These are phyloP conservation scores for Eragrostis tef DNA, from an alignment of 202 grass and related monocot species.

Conservation along the genomic window DNA sequence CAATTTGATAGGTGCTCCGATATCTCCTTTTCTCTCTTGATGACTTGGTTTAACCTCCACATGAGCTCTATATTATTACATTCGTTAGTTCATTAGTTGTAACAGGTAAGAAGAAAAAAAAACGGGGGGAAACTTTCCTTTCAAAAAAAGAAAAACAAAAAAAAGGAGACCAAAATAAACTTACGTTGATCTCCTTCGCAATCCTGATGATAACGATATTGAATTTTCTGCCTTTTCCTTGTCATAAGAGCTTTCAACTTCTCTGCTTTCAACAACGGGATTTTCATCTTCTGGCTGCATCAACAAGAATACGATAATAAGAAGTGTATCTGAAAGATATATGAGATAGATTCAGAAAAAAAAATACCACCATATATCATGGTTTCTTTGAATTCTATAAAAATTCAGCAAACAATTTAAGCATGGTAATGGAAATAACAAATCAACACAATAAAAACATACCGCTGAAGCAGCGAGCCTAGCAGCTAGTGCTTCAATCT, in stretches of 20 bases:
- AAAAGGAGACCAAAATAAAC: conserved; percentile 37
- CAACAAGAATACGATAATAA: conserved; percentile 15
- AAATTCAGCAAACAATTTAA: neutral
- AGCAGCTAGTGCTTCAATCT: conserved; percentile 83
- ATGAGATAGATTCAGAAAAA: conserved; percentile 1
- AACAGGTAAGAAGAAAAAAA: conserved; percentile 2
- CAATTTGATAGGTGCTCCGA: conserved; percentile 69
- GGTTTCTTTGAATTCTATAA: neutral
- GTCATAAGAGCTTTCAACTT: conserved; percentile 56
- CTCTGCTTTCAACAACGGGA: conserved; percentile 51
- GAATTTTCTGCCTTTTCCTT: conserved; percentile 51
- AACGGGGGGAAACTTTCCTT: too few relatives aligned
- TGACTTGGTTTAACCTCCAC: conserved; percentile 43
- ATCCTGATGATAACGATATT: conserved; percentile 60
- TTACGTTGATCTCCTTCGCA: conserved; percentile 73
- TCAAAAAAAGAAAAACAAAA: too few relatives aligned
- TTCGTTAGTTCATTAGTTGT: conserved; percentile 5
- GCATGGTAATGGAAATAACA: conserved; percentile 15
- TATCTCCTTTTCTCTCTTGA: conserved; percentile 58
- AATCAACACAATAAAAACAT: conserved; percentile 29
- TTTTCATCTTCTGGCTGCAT: conserved; percentile 61
- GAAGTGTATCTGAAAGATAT: conserved; percentile 1
- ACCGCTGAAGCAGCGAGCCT: conserved; percentile 65
- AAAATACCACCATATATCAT: neutral
- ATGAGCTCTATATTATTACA: conserved; percentile 54